phyloP scores from a whole-genome alignment of 331 rosid genomes.

The Malus hybrid region DNA sequence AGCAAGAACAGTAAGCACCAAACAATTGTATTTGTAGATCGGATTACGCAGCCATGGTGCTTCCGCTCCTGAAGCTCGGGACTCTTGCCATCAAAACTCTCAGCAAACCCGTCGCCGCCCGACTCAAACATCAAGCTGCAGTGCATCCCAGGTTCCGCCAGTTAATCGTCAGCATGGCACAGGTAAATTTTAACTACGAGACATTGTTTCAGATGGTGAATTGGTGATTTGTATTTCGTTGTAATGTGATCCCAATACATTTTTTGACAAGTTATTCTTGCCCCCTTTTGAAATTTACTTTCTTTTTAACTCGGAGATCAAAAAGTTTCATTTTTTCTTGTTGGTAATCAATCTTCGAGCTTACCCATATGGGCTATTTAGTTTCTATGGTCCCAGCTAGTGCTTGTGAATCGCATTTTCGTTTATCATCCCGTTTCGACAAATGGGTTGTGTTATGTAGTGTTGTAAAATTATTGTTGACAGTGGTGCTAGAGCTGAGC shows the following conservation, averaged over 20 bases:
- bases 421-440: neutral
- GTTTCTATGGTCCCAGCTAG: neutral
- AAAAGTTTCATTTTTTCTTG: neutral
- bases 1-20: neutral
- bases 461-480: neutral
- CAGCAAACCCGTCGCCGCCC: conserved; percentile 75
- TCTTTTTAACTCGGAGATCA: neutral
- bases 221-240: neutral
- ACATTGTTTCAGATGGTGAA: no score
- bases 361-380: neutral
- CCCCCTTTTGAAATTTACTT: neutral
- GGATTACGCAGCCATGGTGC: conserved; percentile 32
- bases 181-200: conserved; percentile 23
- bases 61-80: conserved; percentile 77
- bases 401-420: neutral
- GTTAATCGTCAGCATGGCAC: conserved; percentile 58
- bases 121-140: conserved; percentile 68
- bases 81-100: conserved; percentile 66
- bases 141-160: conserved; percentile 75
- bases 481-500: neutral
- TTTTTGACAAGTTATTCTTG: neutral
- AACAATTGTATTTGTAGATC: conserved; percentile 6
- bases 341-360: neutral
- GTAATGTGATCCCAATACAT: neutral
- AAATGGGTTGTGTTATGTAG: neutral